phyloP scores from a whole-genome alignment of 345 rosid species.

The Euphorbia lathyris region DNA sequence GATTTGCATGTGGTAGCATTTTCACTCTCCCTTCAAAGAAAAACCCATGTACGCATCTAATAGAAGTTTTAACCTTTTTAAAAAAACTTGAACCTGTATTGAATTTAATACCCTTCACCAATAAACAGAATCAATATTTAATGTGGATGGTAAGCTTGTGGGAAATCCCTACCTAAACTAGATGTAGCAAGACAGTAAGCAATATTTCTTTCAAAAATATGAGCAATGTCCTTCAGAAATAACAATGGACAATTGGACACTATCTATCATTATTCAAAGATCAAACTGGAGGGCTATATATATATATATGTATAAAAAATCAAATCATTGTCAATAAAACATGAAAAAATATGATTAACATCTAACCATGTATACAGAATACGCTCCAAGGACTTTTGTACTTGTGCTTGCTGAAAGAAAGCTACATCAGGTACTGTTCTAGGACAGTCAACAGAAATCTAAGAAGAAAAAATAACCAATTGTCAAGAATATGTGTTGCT shows the following conservation, averaged over 20 bases:
- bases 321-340: constrained; percentile 3
- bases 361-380: constrained; percentile 94
- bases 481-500: constrained; percentile 12
- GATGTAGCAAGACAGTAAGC: neutral
- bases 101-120: neutral
- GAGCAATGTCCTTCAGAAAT: neutral
- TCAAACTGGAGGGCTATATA: neutral
- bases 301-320: neutral
- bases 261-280: neutral
- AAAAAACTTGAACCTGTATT: neutral
- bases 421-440: constrained; percentile 93
- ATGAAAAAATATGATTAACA: constrained; percentile 9
- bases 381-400: constrained; percentile 97
- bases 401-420: constrained; percentile 92
- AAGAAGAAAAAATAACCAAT: constrained; percentile 14
- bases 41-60: neutral
- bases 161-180: neutral
- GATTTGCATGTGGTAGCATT: neutral
- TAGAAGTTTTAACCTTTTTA: neutral
- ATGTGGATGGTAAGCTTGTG: too few species aligned
- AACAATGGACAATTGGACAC: neutral
- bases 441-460: constrained; percentile 99
- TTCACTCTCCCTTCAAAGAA: neutral
- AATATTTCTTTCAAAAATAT: neutral
- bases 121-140: neutral